Evolutionary conservation across 2,329 filamentous ascomycete genomes (phyloP), one percentile per base, ranked within the genome.

Genomic region (Ophiostoma himal-ulmi): DNA sequence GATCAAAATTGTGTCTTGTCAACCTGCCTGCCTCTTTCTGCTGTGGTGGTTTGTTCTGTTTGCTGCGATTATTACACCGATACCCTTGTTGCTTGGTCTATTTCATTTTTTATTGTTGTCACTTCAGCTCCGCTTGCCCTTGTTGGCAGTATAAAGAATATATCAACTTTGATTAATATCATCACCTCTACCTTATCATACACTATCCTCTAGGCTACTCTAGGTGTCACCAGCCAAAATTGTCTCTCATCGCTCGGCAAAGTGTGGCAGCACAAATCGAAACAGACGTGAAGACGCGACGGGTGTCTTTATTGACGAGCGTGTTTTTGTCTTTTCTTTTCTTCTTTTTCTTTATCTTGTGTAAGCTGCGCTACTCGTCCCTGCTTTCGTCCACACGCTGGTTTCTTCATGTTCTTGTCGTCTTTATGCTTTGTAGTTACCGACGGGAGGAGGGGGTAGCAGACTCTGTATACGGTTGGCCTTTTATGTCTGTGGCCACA

Each of bases 201-300:
- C 52, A 26, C n/a, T 26, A 5, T 48, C 5, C 37, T n/a, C 17
- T 20, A 17, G 17, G 44, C 8, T 60, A 30, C 54, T 60, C 26
- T 60, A 14, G 20, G 62, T 65, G 20, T 17, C 10, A n/a, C 36
- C 36, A 10, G 26, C 11, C 34, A n/a, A 5, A 26, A 7, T 14
- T 65, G 62, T 65, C 62, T 65, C 62, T 65, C 14, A 17, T 37
- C 62, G 36, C 62, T 65, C 62, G 62, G 62, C 62, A 65, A 65
- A 39, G 62, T 22, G 34, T 22, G 36, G 36, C 20, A 11, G 62
- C 36, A 65, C 62, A 36, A 37, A 37, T 30, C 60, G 36, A 65
- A 11, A 37, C 60, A 65, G 60, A 34, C 60, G 60, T 14, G 52
- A 54, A 22, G 22, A 30, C 26, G 57, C 57, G 14, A 34, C 26